Evolutionary conservation across 2,329 filamentous ascomycete genomes (phyloP), one percentile per base, ranked within the genome.

Genomic region (Pseudogymnoascus verrucosus): DNA sequence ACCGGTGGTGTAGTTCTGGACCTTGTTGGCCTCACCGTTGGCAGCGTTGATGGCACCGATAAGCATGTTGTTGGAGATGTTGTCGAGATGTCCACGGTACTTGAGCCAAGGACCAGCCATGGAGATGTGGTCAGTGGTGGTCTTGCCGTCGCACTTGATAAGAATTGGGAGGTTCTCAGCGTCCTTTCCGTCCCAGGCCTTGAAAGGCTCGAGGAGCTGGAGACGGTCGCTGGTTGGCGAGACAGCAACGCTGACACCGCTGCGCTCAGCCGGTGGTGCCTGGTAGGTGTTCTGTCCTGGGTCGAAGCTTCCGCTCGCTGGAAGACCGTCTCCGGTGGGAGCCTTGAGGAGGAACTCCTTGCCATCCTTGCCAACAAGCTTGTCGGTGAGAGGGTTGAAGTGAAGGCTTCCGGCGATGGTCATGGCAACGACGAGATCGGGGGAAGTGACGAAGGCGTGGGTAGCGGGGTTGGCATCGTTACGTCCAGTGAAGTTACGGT

Each of bases 1-100:
- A 72, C 88, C 90, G 67, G 83, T 96, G 73, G 89, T 88, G 79
- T 85, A 80, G 87, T 99, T 97, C 84, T 91, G 89, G 78, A 99
- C 82, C 84, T 96, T 96, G 87, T 99, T 99, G 73, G 92, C 93
- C 83, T 98, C 91, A 66, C 89, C 91, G 80, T 98, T 99, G 74
- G 90, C 93, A 73, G 89, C 88, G 81, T 97, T 99, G 81, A 92
- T 91, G 74, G 95, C 95, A 81, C 93, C 93, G 72, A 98, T 97
- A 77, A 98, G 80, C 91, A 97, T 96, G 86, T 98, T 98, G 88
- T 98, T 97, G 76, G 93, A 97, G 81, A 98, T 97, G 86, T 98
- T 98, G 86, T 97, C 93, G 74, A 98, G 84, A 77, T 98, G 93
- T 67, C 93, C 93, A 85, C 93, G 91, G 86, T 97, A 98, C 85